Base-by-base conservation (phyloP, 2,329 filamentous ascomycete species). In the Trichoderma sp. region DNA sequence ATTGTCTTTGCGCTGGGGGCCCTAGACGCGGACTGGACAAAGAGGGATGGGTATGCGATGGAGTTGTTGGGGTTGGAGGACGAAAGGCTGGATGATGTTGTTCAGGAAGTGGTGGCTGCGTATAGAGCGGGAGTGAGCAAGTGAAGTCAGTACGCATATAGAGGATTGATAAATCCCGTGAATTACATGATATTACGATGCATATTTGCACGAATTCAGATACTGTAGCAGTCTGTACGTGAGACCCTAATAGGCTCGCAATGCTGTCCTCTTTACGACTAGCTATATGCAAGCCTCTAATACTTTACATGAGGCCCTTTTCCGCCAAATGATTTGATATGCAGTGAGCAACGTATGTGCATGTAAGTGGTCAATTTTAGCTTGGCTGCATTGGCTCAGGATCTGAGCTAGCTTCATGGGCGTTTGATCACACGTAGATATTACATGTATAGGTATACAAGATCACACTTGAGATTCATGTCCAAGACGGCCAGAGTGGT, bases 1-100 rank as follows among this genome's bases (percentile, higher is more conserved):
- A 77, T 85, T 70, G 84, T 85, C 2, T 86, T 84, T 70, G 83
- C 82, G 39, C 74, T 85, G 1, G 83, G 84, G 1, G 79, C 81
- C 0, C 70, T 85, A 0, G 80, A 85, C 55, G 83, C 83, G 0
- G 81, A 85, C 68, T 86, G 84, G 83, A 83, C 82, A 18, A 73
- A 73, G 65, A 78, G 79, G 43, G 76, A 80, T 2, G 82, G 77
- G 0, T 85, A 83, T 68, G 79, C 83, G 2, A 85, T 85, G 83
- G 78, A 81, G 6, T 70, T 83, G 54, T 75, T 86, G 63, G 83
- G 79, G 0, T 71, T 85, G 4, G 70, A 83, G 73, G 79, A 85
- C 60, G 83, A 86, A 75, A 77, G 82, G 60, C 73, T 85, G 7
- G 82, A 85, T 26, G 70, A 76, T 14, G 80, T 82, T 5, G 76